phyloP scores from a whole-genome alignment of 1,284 basidiomycete species.

The Microbotryomycetes sp. region DNA sequence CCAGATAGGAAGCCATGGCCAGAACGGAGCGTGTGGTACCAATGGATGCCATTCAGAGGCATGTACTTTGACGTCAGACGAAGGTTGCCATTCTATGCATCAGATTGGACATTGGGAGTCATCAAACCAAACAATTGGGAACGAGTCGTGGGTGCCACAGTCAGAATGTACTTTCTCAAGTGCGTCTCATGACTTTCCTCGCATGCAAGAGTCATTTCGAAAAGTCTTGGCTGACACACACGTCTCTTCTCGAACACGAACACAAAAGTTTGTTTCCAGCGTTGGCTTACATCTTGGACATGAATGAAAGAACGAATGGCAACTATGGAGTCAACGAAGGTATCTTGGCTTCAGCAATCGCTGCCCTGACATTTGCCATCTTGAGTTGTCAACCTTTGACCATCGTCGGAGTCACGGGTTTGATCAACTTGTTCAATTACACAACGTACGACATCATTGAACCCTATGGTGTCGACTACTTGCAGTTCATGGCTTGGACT shows the following conservation, averaged over 20 bases:
- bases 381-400: constrained; percentile 87
- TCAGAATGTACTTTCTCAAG: constrained; percentile 74
- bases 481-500: constrained; percentile 56
- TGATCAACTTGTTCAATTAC: constrained; percentile 66
- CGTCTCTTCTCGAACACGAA: constrained; percentile 32
- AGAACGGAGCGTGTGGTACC: constrained; percentile 25
- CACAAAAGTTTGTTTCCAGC: constrained; percentile 53
- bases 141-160: constrained; percentile 62
- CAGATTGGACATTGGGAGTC: constrained; percentile 73
- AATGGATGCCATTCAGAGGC: constrained; percentile 48
- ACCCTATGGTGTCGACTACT: constrained; percentile 57
- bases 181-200: constrained; percentile 43
- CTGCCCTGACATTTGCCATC: constrained; percentile 81
- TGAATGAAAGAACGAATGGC: constrained; percentile 77
- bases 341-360: constrained; percentile 53
- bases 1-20: constrained; percentile 30
- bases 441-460: constrained; percentile 75
- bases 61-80: constrained; percentile 70
- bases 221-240: background rate
- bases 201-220: background rate
- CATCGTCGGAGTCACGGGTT: constrained; percentile 55
- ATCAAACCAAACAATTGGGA: constrained; percentile 47
- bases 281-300: constrained; percentile 84
- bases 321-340: constrained; percentile 89
- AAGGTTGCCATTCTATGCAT: constrained; percentile 68